phyloP scores from a whole-genome alignment of 2,329 filamentous ascomycete genomes.

The Alternaria burnsii region DNA sequence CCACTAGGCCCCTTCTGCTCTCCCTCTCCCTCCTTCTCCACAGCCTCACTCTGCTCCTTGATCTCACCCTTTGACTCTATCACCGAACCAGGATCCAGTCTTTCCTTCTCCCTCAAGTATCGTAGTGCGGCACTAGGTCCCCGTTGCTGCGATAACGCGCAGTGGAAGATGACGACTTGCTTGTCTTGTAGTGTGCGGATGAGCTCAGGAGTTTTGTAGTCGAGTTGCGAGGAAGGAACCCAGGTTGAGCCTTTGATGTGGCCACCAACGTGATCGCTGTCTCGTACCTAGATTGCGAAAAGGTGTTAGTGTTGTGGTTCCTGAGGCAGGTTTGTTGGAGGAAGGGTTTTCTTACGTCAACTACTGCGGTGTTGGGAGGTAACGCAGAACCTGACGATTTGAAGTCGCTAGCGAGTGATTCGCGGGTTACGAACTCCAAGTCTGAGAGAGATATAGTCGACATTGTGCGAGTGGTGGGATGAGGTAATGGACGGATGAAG shows the following conservation, averaged over 20 bases:
- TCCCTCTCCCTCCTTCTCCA: conserved; percentile 30
- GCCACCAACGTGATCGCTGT: conserved; percentile 88
- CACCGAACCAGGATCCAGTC: conserved; percentile 48
- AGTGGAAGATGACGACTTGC: conserved; percentile 92
- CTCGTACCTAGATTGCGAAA: conserved; percentile 89
- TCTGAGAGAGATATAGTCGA: conserved; percentile 65
- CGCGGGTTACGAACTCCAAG: conserved; percentile 71
- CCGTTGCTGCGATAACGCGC: conserved; percentile 87
- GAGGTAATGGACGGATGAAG: not conserved
- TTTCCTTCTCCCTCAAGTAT: conserved; percentile 77
- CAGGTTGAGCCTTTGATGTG: conserved; percentile 83
- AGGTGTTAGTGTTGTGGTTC: conserved; percentile 56
- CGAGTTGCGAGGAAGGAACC: conserved; percentile 76
- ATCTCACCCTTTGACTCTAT: conserved; percentile 24
- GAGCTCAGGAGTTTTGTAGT: conserved; percentile 82
- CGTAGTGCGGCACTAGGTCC: conserved; percentile 84
- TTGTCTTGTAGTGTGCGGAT: conserved; percentile 78
- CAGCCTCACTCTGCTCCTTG: conserved; percentile 25
- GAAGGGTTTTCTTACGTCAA: conserved; percentile 55
- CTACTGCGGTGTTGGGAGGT: conserved; percentile 69
- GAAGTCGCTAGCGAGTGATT: conserved; percentile 65
- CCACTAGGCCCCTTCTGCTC: conserved; percentile 18
- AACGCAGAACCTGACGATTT: conserved; percentile 69
- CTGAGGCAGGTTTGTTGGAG: not conserved
- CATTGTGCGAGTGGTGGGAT: conserved; percentile 9